phyloP scores from a whole-genome alignment of 169 alveolate genomes.

The Plasmodium chabaudi region DNA sequence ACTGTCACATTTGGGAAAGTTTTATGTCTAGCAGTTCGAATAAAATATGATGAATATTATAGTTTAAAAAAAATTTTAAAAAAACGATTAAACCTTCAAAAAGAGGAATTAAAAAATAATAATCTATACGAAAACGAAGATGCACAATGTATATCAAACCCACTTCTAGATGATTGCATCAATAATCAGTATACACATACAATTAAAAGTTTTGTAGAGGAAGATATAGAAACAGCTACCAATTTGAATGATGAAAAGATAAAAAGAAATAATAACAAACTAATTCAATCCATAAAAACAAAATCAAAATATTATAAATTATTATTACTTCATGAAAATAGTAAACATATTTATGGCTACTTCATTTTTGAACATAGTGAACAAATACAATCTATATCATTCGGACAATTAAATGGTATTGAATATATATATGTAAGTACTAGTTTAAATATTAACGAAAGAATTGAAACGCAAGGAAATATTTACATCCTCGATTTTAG shows the following conservation, averaged over 20 bases:
- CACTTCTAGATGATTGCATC: constrained; percentile 23
- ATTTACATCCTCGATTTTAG: constrained; percentile 41
- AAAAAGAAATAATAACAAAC: constrained; percentile 12
- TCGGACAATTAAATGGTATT: constrained; percentile 35
- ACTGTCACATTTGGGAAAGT: constrained; percentile 27
- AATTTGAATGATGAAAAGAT: constrained; percentile 2
- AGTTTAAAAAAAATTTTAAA: constrained; percentile 40
- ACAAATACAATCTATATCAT: constrained; percentile 29
- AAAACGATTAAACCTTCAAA: constrained; percentile 26
- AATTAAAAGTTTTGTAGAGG: constrained; percentile 23
- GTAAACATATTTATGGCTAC: constrained; percentile 28
- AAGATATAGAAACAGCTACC: background rate
- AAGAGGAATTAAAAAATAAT: constrained; percentile 38
- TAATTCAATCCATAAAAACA: constrained; percentile 23
- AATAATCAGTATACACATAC: constrained; percentile 63
- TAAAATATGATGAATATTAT: constrained; percentile 56
- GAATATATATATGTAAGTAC: constrained; percentile 42
- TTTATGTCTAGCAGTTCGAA: constrained; percentile 21
- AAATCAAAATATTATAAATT: constrained; percentile 42
- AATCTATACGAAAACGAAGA: constrained; percentile 34
- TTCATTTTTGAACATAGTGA: constrained; percentile 60
- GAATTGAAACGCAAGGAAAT: constrained; percentile 66
- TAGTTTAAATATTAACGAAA: constrained; percentile 34
- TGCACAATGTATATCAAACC: constrained; percentile 41
- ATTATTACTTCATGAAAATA: constrained; percentile 37